phyloP scores from a whole-genome alignment of 192 early-diverging fungal species.

The Helicostylum pulchrum region DNA sequence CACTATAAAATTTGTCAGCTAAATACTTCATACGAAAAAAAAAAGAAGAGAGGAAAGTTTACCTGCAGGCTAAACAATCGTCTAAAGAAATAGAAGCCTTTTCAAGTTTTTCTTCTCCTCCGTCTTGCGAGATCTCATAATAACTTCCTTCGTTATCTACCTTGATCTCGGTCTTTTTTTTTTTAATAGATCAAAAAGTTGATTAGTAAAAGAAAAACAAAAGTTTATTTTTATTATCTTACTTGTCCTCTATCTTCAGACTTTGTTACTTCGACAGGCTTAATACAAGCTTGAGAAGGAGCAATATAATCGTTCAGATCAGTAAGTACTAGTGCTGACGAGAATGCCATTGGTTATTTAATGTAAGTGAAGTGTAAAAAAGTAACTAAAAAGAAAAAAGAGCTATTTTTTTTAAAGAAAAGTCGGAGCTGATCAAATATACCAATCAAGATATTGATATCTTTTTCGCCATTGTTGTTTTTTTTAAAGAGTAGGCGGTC shows the following conservation, averaged over 20 bases:
- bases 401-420: no score
- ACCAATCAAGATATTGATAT: no score
- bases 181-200: background rate
- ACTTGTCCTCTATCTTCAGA: conserved; percentile 43
- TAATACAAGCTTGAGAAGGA: conserved; percentile 97
- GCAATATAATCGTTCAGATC: conserved; percentile 98
- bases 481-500: no score
- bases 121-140: conserved; percentile 89
- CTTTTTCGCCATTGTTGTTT: no score
- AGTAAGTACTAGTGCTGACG: conserved; percentile 79
- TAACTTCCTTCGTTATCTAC: conserved; percentile 75
- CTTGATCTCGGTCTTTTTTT: conserved; percentile 59
- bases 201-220: conserved; percentile 11
- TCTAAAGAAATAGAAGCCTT: conserved; percentile 85
- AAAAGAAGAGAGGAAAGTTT: conserved; percentile 12
- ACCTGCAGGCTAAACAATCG: conserved; percentile 98
- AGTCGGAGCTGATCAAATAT: no score
- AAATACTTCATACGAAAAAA: no score
- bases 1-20: conserved; percentile 46
- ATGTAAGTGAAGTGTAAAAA: background rate
- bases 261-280: conserved; percentile 83
- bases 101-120: conserved; percentile 79
- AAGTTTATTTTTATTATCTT: background rate
- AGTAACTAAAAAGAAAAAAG: background rate
- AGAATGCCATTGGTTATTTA: conserved; percentile 68